Evolutionary conservation across 257 asterid genomes (phyloP).

Genomic region (Fraxinus americana): DNA sequence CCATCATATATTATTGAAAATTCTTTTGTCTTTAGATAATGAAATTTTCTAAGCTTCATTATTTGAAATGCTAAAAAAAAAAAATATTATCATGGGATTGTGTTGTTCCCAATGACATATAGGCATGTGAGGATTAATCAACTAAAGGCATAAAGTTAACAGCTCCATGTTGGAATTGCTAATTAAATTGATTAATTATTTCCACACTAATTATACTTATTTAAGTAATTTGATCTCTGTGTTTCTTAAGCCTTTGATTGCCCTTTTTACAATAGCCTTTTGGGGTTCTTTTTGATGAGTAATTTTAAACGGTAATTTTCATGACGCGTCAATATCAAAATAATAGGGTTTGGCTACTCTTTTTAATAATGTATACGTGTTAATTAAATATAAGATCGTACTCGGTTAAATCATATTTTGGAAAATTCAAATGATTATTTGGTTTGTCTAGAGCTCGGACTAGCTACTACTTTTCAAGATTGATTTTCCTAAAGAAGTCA

Average conservation of each 20-base stretch:
- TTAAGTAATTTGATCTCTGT: constrained; percentile 26
- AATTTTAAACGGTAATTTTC: not conserved
- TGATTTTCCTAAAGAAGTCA: not conserved
- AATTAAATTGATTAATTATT: constrained; percentile 30
- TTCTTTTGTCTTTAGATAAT: not conserved
- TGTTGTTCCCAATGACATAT: constrained; percentile 81
- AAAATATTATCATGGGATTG: constrained; percentile 32
- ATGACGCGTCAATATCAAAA: not conserved
- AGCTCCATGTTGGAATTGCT: constrained; percentile 43
- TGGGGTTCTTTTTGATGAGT: not conserved
- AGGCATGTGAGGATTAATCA: constrained; percentile 64
- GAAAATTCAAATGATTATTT: too few relatives aligned
- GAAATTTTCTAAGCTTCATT: constrained; percentile 40
- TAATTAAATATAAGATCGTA: too few relatives aligned
- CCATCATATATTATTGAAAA: constrained; percentile 25
- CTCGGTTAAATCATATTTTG: too few relatives aligned
- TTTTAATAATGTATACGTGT: too few relatives aligned
- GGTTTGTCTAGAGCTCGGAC: too few relatives aligned
- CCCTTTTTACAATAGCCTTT: constrained; percentile 73
- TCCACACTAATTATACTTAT: constrained; percentile 36
- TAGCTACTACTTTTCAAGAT: too few relatives aligned
- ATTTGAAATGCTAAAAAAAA: constrained; percentile 44
- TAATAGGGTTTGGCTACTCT: too few relatives aligned
- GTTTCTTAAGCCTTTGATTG: constrained; percentile 39
- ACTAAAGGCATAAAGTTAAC: constrained; percentile 36